A percentile compares a stretch with the other conserved stretches of the same genome.
Conservation (phyloP, 2,329 filamentous ascomycete species). For the Xylaria sp. region DNA sequence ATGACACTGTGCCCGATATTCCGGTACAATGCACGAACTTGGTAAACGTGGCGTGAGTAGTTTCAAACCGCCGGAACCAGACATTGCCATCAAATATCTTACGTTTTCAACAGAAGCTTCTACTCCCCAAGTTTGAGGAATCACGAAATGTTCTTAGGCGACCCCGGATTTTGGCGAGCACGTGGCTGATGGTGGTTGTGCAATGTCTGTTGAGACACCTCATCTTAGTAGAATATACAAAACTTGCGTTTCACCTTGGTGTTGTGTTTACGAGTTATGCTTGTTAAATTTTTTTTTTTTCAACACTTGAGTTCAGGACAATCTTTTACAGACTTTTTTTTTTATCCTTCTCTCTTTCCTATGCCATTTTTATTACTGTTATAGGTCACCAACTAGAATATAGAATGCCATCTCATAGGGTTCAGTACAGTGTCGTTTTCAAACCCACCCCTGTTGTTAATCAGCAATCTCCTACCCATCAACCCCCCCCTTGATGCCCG, state of each 20-base stretch:
- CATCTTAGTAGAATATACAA: neutral
- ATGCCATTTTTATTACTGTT: no score
- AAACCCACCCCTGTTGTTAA: constrained; percentile 5
- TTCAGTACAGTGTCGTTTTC: neutral
- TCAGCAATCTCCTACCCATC: constrained; percentile 9
- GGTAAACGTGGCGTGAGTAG: neutral
- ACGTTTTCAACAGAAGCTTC: neutral
- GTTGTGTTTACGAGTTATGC: neutral
- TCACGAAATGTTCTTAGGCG: neutral
- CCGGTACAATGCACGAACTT: neutral
- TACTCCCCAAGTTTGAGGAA: no score
- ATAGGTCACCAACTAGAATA: neutral
- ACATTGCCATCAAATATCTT: neutral
- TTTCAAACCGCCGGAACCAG: neutral
- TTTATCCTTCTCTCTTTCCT: no score
- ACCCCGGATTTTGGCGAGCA: constrained; percentile 21
- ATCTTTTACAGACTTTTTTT: no score
- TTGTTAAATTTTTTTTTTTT: no score
- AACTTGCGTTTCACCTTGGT: neutral
- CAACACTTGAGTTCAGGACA: no score
- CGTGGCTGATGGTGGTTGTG: neutral
- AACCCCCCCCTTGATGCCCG: neutral
- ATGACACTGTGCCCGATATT: neutral
- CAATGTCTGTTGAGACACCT: neutral
- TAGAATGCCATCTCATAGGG: neutral